Evolutionary conservation across 495 filamentous ascomycete genomes (phyloP).

Genomic region (Neurospora sp.): DNA sequence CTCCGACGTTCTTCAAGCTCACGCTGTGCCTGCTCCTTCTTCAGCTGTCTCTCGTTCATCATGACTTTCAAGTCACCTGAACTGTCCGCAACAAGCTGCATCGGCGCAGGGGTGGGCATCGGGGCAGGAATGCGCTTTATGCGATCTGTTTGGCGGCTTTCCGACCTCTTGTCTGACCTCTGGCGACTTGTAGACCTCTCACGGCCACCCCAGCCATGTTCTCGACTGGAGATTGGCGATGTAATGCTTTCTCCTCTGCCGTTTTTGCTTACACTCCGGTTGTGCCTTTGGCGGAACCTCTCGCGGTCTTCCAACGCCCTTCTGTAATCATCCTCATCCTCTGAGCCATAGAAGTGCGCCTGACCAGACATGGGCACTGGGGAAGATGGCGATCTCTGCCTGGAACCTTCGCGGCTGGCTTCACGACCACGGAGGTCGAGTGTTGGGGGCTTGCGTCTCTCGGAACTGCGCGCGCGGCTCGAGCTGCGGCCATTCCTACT

Average conservation of each 20-base stretch:
- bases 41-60: constrained; percentile 43
- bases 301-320: constrained; percentile 52
- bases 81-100: constrained; percentile 18
- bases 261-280: constrained; percentile 48
- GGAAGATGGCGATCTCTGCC: constrained; percentile 67
- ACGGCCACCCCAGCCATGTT: constrained; percentile 24
- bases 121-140: constrained; percentile 8
- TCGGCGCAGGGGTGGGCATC: constrained; percentile 21
- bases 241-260: constrained; percentile 5
- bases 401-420: constrained; percentile 40
- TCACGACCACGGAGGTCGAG: constrained; percentile 45
- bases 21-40: constrained; percentile 70
- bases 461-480: constrained; percentile 32
- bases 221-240: constrained; percentile 16
- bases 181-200: constrained; percentile 26
- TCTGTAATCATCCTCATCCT: constrained; percentile 52
- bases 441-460: constrained; percentile 30
- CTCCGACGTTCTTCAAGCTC: constrained; percentile 80
- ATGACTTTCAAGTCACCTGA: constrained; percentile 33
- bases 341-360: constrained; percentile 29
- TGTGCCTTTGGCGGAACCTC: constrained; percentile 47
- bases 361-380: constrained; percentile 57
- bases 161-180: constrained; percentile 34
- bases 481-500: constrained; percentile 26
- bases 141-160: constrained; percentile 29